Percentiles rank a stretch among this genome's conserved stretches.
Conservation (phyloP, 805 yeast species). For the Ascoidea tarda region DNA sequence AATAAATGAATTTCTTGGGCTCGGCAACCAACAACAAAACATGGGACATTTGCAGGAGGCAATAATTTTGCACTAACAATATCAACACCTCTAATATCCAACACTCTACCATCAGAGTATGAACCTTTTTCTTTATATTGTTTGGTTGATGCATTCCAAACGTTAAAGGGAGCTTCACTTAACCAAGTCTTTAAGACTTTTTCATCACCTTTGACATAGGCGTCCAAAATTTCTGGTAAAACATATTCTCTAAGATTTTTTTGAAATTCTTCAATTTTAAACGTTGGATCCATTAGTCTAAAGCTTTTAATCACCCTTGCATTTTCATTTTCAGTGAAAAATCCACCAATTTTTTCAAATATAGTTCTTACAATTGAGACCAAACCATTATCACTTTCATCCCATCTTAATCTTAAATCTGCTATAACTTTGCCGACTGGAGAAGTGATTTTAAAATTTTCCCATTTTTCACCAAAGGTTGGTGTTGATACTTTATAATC, state of each 20-base stretch:
- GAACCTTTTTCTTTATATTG: constrained; percentile 84
- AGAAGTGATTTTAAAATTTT: constrained; percentile 51
- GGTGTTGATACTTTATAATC: constrained; percentile 67
- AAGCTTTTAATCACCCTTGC: constrained; percentile 84
- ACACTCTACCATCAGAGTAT: constrained; percentile 78
- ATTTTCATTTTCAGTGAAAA: constrained; percentile 92
- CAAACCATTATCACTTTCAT: constrained; percentile 88
- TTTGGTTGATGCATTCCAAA: constrained; percentile 87
- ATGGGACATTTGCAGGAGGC: constrained; percentile 88
- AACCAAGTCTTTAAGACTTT: constrained; percentile 78
- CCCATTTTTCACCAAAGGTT: constrained; percentile 48
- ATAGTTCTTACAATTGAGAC: constrained; percentile 70
- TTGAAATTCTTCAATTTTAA: constrained; percentile 65
- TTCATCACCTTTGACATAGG: constrained; percentile 86
- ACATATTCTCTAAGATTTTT: constrained; percentile 81
- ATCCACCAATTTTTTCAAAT: constrained; percentile 66
- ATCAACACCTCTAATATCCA: constrained; percentile 93
- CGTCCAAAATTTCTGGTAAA: constrained; percentile 90
- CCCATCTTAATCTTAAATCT: constrained; percentile 60
- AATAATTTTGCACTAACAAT: constrained; percentile 76
- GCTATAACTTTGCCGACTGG: constrained; percentile 52
- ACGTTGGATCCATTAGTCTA: constrained; percentile 80
- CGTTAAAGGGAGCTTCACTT: constrained; percentile 92
- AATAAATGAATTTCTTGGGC: constrained; percentile 91
- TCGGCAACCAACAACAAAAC: constrained; percentile 83